Base-by-base conservation (phyloP, 805 yeast species). In the Wickerhamomyces pijperi region DNA sequence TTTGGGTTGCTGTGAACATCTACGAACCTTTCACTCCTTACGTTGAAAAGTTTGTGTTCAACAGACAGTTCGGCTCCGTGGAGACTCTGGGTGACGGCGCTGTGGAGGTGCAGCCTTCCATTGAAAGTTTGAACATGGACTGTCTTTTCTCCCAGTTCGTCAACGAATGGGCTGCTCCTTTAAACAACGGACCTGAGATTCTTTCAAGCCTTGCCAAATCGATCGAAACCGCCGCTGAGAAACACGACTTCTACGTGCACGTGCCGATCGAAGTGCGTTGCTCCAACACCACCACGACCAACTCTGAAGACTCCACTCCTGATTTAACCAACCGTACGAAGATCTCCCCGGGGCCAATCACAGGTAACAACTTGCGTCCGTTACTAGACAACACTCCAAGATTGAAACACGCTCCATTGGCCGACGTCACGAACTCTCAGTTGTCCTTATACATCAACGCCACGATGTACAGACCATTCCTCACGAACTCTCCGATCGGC, bases 121-220 rank as follows among this genome's bases (percentile, higher is more conserved):
- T 84, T 35, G 84, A 82, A 42, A 95, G 90, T 6, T 74, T 90
- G 52, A 86, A 84, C 59, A 85, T 90, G 95, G 97, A 92, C 64
- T 92, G 97, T 58, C 65, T 90, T 48, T 90, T 86, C 59, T 78
- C 87, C 34, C 98, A 90, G 60, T 88, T 78, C 61, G 97, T 90
- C 37, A 78, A 88, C 55, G 98, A 90, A 63, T 90, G 97, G 97
- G 87, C 92, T n/a, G 75, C 94, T 36, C 97, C 97, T 17, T 63
- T 90, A 53, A 70, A 63, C 19, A 72, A 76, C 46, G 97, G 97
- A 5, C 79, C 79, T 7, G 81, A 76, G 38, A 78, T 82, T 16
- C 68, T 88, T 46, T 61, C 66, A 38, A 67, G 78, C n/a, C 65
- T 90, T 43, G 72, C 76, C 42, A 70, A 70, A 25, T 74, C 76